Percentiles rank a stretch among this genome's conserved stretches.
phyloP scores from a whole-genome alignment of 441 rosid species.

The Macaranga tanarius region DNA sequence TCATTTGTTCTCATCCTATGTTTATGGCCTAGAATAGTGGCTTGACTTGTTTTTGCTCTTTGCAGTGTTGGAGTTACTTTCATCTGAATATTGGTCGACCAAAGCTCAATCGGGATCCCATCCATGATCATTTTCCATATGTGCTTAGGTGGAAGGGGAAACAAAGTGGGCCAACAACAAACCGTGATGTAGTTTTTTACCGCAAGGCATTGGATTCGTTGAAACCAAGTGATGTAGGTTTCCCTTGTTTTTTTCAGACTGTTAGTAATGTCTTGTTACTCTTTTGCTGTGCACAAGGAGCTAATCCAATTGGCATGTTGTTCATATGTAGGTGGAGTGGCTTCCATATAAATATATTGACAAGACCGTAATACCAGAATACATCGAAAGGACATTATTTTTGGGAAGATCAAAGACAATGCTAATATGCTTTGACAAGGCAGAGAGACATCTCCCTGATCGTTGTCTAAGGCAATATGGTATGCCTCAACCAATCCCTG shows the following conservation, averaged over 20 bases:
- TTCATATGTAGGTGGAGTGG: conserved; percentile 74
- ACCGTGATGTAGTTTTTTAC: conserved; percentile 87
- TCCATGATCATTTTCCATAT: conserved; percentile 85
- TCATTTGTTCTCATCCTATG: not conserved
- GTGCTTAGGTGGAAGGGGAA: conserved; percentile 94
- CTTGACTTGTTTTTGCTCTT: conserved; percentile 23
- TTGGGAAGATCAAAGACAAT: conserved; percentile 93
- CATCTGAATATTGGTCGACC: conserved; percentile 89
- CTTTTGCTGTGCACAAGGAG: conserved; percentile 12
- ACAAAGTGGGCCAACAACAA: conserved; percentile 94
- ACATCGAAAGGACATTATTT: conserved; percentile 55
- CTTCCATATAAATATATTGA: conserved; percentile 79
- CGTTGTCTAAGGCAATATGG: conserved; percentile 91
- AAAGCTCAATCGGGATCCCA: conserved; percentile 79
- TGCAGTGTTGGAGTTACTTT: conserved; percentile 97
- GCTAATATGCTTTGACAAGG: conserved; percentile 98
- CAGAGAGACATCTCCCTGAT: conserved; percentile 98
- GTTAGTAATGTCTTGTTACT: conserved; percentile 11
- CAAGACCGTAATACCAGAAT: conserved; percentile 64
- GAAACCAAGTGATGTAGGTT: conserved; percentile 71
- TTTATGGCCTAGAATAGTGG: conserved; percentile 14
- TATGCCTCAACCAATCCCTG: conserved; percentile 77
- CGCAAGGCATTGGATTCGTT: conserved; percentile 78
- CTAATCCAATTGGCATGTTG: conserved; percentile 15
- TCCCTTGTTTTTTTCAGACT: conserved; percentile 9